Conservation (phyloP, 2,329 filamentous ascomycete genomes). For the Colletotrichum lini region DNA sequence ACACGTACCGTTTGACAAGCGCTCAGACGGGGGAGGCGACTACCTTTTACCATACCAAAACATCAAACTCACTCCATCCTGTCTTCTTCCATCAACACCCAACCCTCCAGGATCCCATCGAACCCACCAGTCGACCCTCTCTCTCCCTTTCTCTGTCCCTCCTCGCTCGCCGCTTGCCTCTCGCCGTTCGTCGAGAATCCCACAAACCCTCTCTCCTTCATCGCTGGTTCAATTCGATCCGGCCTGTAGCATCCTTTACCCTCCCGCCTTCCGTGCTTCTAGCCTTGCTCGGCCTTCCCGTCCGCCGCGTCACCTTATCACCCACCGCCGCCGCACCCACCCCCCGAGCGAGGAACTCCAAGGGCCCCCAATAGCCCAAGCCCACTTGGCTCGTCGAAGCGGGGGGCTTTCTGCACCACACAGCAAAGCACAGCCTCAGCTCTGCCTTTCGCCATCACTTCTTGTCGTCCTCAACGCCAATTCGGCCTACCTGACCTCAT, state of each 20-base stretch:
- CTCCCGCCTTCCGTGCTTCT: slow-evolving; percentile 5
- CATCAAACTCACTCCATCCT: slow-evolving; percentile 36
- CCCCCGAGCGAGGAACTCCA: slow-evolving; percentile 29
- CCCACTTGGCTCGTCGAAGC: slow-evolving; percentile 44
- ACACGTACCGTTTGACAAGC: slow-evolving; percentile 42
- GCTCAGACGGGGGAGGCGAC: slow-evolving; percentile 37
- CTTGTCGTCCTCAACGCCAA: slow-evolving; percentile 42
- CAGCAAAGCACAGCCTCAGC: slow-evolving; percentile 44
- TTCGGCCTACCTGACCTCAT: slow-evolving; percentile 29
- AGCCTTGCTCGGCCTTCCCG: slow-evolving; percentile 36
- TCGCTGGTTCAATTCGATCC: slow-evolving; percentile 34
- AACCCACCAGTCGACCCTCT: slow-evolving; percentile 22
- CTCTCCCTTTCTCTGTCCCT: background rate
- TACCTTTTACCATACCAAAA: slow-evolving; percentile 40
- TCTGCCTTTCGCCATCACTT: slow-evolving; percentile 37
- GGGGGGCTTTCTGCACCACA: slow-evolving; percentile 41
- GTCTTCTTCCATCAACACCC: slow-evolving; percentile 33
- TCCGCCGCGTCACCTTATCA: slow-evolving; percentile 44
- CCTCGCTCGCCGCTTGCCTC: background rate
- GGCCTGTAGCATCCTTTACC: slow-evolving; percentile 17
- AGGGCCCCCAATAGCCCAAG: slow-evolving; percentile 40
- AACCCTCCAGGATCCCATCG: slow-evolving; percentile 21
- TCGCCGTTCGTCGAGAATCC: slow-evolving; percentile 14
- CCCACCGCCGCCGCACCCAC: slow-evolving; percentile 16
- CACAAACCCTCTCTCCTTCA: background rate